Evolutionary conservation across 345 rosid genomes (phyloP), one percentile per base, ranked within the genome.

Genomic region (Euclidium syriacum): DNA sequence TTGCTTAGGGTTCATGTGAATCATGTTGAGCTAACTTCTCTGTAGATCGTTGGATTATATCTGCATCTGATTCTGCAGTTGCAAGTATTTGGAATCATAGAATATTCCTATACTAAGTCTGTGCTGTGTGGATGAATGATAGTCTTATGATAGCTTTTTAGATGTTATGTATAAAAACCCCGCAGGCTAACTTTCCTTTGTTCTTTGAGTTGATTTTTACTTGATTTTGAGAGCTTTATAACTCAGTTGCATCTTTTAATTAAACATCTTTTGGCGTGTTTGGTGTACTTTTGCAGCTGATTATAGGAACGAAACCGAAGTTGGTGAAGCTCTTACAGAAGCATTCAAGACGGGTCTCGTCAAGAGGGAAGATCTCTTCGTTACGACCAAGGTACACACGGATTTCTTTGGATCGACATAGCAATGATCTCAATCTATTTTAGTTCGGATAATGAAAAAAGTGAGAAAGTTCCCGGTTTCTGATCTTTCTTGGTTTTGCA

Each of bases 361-460:
- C 50, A 83, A 79, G 78, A 76, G 97, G 68, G 90, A 90, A 70
- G 97, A 90, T 7, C 84, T 91, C 66, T 91, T 84, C 75, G 72
- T 88, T 67, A 88, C 98, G 1, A 83, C 96, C 51, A 84, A 91
- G 95, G 98, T 73, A 8, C 29, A 58, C 48, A 52, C 58, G 43
- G n/a, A 12, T 6, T 74, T 68, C 61, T 50, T 1, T 2, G 3
- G 0, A 20, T 29, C 9, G 20, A 26, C 14, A 19, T 26, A 1
- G 9, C 41, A 61, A 1, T 25, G 30, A 43, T 27, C 34, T 52
- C 16, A 12, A 32, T 27, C 38, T 50, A 5, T 32, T 41, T 52
- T 7, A 18, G 26, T 3, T 38, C 4, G 18, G 7, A 10, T 43
- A 19, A 15, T 6, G 9, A 39, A 17, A 39, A 17, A 25, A 33